Percentiles rank a stretch among this genome's conserved stretches.
Evolutionary conservation across 2,329 filamentous ascomycete species (phyloP).

Genomic region (Shiraia sp.): DNA sequence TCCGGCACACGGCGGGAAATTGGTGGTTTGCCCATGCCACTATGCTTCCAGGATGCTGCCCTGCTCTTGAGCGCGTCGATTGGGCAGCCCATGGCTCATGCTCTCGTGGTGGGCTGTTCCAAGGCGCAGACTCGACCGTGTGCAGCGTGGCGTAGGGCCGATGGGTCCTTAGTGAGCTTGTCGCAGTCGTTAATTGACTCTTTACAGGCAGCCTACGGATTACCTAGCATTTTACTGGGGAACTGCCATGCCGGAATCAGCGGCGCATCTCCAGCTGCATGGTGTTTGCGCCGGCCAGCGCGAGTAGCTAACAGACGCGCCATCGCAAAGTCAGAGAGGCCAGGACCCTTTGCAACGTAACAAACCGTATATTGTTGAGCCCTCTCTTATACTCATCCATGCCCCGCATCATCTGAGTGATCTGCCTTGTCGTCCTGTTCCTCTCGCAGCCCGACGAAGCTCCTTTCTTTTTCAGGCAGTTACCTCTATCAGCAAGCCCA

Average conservation of each 20-base stretch:
- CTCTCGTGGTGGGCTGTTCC: conserved; percentile 9
- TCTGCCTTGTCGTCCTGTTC: background rate
- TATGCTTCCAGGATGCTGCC: conserved; percentile 12
- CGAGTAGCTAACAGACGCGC: too few relatives aligned
- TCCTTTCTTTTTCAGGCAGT: background rate
- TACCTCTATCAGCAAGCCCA: too few relatives aligned
- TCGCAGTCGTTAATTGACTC: background rate
- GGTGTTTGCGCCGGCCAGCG: too few relatives aligned
- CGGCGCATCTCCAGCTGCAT: too few relatives aligned
- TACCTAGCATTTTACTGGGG: too few relatives aligned
- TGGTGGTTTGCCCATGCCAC: conserved; percentile 2
- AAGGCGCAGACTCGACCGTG: conserved; percentile 10
- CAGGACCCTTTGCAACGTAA: too few relatives aligned
- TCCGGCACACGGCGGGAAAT: conserved; percentile 2
- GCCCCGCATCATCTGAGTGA: background rate
- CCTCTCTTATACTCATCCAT: too few relatives aligned
- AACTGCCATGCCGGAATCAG: too few relatives aligned
- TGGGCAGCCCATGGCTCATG: conserved; percentile 5
- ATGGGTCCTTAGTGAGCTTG: conserved; percentile 16
- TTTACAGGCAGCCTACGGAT: background rate
- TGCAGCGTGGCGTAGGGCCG: conserved; percentile 18
- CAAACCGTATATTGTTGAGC: too few relatives aligned
- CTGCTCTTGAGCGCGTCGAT: conserved; percentile 6
- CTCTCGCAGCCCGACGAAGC: background rate
- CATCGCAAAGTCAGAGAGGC: too few relatives aligned